Evolutionary conservation across 306 rosid species (phyloP).

Genomic region (Vicia faba): DNA sequence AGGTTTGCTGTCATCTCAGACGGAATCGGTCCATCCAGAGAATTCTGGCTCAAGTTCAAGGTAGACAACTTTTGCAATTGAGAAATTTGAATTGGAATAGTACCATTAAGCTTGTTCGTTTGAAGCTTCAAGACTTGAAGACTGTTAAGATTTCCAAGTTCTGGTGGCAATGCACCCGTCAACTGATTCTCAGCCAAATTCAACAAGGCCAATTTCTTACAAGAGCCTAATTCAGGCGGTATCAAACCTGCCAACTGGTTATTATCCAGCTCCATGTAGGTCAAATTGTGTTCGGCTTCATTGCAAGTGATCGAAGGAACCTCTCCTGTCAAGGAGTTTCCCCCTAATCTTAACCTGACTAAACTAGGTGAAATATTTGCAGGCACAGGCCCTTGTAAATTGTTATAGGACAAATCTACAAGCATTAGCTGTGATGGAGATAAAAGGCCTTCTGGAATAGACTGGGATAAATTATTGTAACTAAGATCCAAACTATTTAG

Average conservation of each 20-base stretch:
- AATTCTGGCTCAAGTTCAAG: conserved; percentile 69
- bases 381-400: conserved; percentile 53
- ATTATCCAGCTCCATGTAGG: conserved; percentile 66
- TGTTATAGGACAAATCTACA: conserved; percentile 69
- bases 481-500: conserved; percentile 67
- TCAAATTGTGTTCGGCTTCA: conserved; percentile 24
- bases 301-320: conserved; percentile 43
- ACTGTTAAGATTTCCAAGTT: conserved; percentile 51
- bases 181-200: conserved; percentile 62
- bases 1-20: conserved; percentile 43
- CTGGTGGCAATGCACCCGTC: conserved; percentile 51
- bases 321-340: conserved; percentile 47
- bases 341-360: conserved; percentile 72
- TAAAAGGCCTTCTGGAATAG: conserved; percentile 58
- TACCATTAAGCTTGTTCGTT: conserved; percentile 53
- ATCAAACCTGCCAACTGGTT: conserved; percentile 53
- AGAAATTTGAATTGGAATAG: conserved; percentile 54
- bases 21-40: conserved; percentile 68
- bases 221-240: conserved; percentile 53
- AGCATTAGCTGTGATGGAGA: conserved; percentile 43
- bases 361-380: conserved; percentile 44
- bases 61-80: conserved; percentile 34
- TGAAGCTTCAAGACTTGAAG: conserved; percentile 74
- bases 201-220: conserved; percentile 59
- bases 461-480: conserved; percentile 45